These are phyloP conservation scores for Trichocomaceae sp. DNA, from an alignment of 2,329 filamentous ascomycete species.

Conservation along the genomic window DNA sequence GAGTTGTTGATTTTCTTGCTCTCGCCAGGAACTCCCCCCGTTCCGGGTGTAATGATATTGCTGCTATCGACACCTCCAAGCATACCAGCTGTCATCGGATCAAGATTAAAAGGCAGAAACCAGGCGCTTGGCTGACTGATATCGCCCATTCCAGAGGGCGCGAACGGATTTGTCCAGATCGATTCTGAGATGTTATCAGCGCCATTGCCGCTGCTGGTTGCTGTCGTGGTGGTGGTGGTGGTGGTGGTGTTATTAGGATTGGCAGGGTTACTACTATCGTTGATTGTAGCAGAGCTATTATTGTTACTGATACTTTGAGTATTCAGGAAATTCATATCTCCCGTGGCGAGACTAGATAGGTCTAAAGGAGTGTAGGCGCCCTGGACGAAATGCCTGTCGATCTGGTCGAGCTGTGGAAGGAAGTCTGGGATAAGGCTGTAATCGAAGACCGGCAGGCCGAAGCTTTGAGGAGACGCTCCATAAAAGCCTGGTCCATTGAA, in stretches of 20 bases:
- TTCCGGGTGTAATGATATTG: neutral
- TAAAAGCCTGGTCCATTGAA: slow-evolving; percentile 15
- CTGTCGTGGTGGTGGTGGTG: neutral
- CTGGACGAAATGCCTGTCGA: slow-evolving; percentile 71
- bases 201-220: neutral
- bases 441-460: slow-evolving; percentile 30
- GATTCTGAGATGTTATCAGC: slow-evolving; percentile 21
- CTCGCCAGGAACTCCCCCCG: neutral
- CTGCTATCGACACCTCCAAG: neutral
- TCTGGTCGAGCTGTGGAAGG: slow-evolving; percentile 65
- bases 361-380: slow-evolving; percentile 59
- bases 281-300: neutral
- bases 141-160: slow-evolving; percentile 30
- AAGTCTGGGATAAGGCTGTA: slow-evolving; percentile 35
- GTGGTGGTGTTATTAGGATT: neutral
- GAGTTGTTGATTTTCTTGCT: slow-evolving; percentile 14
- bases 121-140: slow-evolving; percentile 58
- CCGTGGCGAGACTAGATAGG: slow-evolving; percentile 30
- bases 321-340: slow-evolving; percentile 14
- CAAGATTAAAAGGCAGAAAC: slow-evolving; percentile 91
- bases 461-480: slow-evolving; percentile 20
- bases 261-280: neutral
- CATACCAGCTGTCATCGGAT: slow-evolving; percentile 44
- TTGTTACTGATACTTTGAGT: neutral
- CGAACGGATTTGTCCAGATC: slow-evolving; percentile 31